Conservation (phyloP, 2,329 filamentous ascomycete genomes). For the Anisogramma anomala region DNA sequence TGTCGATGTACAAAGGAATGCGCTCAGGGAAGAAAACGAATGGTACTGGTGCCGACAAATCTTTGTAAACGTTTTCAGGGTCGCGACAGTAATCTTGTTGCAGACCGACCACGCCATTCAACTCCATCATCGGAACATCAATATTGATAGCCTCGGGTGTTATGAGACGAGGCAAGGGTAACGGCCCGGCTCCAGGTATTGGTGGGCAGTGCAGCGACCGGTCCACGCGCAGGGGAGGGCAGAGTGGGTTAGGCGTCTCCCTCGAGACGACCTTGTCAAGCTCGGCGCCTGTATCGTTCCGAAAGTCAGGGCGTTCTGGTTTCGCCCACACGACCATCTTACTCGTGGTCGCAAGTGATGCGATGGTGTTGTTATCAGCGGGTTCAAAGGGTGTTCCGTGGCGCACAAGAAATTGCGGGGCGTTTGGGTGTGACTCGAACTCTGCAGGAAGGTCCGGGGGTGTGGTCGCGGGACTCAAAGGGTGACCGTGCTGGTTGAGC, state of each 20-base stretch:
- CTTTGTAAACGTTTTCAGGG: slow-evolving; percentile 54
- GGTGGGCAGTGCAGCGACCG: slow-evolving; percentile 39
- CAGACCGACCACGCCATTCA: slow-evolving; percentile 67
- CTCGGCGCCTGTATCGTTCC: slow-evolving; percentile 54
- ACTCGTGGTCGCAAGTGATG: slow-evolving; percentile 62
- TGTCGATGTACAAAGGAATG: slow-evolving; percentile 87
- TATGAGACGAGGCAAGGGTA: slow-evolving; percentile 59
- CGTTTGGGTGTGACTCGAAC: slow-evolving; percentile 57
- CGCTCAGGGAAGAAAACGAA: slow-evolving; percentile 82
- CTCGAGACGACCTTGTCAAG: slow-evolving; percentile 56
- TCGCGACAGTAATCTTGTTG: slow-evolving; percentile 62
- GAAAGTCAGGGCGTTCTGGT: slow-evolving; percentile 49
- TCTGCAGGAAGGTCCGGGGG: slow-evolving; percentile 55
- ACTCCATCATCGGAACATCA: slow-evolving; percentile 50
- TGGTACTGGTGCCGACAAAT: slow-evolving; percentile 52
- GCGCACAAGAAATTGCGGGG: slow-evolving; percentile 61
- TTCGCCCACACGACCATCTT: slow-evolving; percentile 68
- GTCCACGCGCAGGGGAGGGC: slow-evolving; percentile 37
- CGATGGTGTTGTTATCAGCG: slow-evolving; percentile 65
- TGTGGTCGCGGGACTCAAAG: slow-evolving; percentile 66
- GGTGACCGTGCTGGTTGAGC: slow-evolving; percentile 43
- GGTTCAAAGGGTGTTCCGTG: slow-evolving; percentile 53
- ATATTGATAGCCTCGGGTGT: slow-evolving; percentile 42
- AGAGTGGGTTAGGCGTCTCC: slow-evolving; percentile 22
- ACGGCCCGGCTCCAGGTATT: slow-evolving; percentile 37